A percentile compares a stretch with the other conserved stretches of the same genome.
Evolutionary conservation across 2,329 filamentous ascomycete genomes (phyloP).

Genomic region (Cytospora schulzeri): DNA sequence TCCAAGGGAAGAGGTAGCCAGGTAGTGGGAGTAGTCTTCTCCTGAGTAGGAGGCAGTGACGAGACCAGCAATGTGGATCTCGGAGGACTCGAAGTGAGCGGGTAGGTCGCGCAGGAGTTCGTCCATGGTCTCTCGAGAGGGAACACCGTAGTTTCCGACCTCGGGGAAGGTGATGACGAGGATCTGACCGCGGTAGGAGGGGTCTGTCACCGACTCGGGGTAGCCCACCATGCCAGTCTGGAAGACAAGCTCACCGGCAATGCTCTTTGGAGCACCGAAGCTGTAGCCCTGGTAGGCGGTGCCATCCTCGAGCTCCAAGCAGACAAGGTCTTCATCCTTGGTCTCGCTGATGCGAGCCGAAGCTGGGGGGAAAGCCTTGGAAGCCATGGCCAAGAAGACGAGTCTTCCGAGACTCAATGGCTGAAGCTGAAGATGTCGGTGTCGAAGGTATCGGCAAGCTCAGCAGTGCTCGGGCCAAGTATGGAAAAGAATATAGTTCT

Average conservation of each 20-base stretch:
- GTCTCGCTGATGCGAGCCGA: slow-evolving; percentile 59
- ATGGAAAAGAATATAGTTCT: slow-evolving; percentile 13
- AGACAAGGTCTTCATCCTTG: slow-evolving; percentile 66
- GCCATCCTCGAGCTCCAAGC: slow-evolving; percentile 92
- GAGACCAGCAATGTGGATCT: slow-evolving; percentile 93
- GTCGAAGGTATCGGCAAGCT: slow-evolving; percentile 22
- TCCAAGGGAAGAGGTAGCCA: slow-evolving; percentile 87
- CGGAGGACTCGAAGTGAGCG: slow-evolving; percentile 86
- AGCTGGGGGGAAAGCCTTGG: slow-evolving; percentile 55
- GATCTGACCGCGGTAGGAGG: slow-evolving; percentile 89
- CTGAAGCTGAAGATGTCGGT: slow-evolving; percentile 16
- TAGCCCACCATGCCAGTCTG: slow-evolving; percentile 99
- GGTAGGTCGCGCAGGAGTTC: slow-evolving; percentile 83
- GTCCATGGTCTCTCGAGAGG: slow-evolving; percentile 81
- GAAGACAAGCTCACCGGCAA: slow-evolving; percentile 96
- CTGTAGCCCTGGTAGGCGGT: slow-evolving; percentile 90
- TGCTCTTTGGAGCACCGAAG: slow-evolving; percentile 93
- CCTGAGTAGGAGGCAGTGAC: slow-evolving; percentile 90
- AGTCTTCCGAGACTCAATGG: slow-evolving; percentile 10
- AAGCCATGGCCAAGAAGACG: slow-evolving; percentile 36
- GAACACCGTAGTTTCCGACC: slow-evolving; percentile 96
- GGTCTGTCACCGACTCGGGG: slow-evolving; percentile 88
- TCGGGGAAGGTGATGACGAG: slow-evolving; percentile 95
- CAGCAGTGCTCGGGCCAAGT: slow-evolving; percentile 13
- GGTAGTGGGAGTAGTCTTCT: slow-evolving; percentile 92